Conservation (phyloP, 306 rosid species). For the Purshia tridentata region DNA sequence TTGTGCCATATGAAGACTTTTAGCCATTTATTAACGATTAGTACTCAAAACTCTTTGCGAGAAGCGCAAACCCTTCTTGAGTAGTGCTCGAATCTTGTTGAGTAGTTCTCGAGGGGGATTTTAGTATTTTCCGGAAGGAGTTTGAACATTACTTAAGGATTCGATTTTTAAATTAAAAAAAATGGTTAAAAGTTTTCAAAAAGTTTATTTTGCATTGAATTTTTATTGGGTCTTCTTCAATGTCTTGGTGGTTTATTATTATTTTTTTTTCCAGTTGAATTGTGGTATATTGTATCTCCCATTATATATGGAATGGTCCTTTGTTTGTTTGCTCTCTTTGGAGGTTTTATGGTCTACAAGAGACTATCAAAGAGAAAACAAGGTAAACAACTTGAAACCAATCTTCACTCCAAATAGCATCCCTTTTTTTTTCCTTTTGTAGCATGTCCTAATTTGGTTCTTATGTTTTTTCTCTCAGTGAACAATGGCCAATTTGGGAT, state of each 20-base stretch:
- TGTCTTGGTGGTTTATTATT: background rate
- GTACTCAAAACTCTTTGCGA: no score
- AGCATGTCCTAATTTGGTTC: constrained; percentile 15
- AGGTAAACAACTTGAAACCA: constrained; percentile 27
- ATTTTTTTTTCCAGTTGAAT: background rate
- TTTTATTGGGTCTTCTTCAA: background rate
- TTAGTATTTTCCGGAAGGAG: no score
- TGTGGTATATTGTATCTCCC: constrained; percentile 28
- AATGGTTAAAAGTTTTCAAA: no score
- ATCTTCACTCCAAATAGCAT: background rate
- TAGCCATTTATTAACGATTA: no score
- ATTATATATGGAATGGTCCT: constrained; percentile 20
- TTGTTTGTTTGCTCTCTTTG: constrained; percentile 29
- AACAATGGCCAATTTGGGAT: background rate
- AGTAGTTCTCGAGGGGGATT: no score
- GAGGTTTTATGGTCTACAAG: constrained; percentile 28
- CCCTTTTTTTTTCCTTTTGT: background rate
- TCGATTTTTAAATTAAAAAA: no score
- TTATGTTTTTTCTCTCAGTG: constrained; percentile 24
- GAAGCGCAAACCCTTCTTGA: no score
- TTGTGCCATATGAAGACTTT: no score
- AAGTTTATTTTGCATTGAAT: background rate
- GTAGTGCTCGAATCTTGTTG: no score
- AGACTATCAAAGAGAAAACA: constrained; percentile 9
- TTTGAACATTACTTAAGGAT: no score